Evolutionary conservation across 179 eudicot species (phyloP).

Genomic region (Sideroxylon spinosum): DNA sequence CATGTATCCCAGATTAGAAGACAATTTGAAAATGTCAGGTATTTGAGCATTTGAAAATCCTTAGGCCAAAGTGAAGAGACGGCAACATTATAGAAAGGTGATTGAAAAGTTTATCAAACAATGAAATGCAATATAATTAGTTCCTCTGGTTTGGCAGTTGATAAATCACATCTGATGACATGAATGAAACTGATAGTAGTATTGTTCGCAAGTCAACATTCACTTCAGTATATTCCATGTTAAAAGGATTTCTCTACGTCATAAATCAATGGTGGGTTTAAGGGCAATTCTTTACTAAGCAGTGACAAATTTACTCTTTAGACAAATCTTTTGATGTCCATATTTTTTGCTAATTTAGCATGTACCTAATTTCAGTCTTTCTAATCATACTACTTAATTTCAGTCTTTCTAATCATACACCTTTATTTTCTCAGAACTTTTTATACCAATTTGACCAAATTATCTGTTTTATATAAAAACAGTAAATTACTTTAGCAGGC

Average conservation of each 20-base stretch:
- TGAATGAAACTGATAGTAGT: neutral
- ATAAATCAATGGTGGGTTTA: neutral
- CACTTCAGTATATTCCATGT: neutral
- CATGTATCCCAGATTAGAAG: neutral
- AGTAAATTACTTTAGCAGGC: neutral
- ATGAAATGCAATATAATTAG: neutral
- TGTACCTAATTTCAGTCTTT: neutral
- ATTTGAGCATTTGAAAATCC: neutral
- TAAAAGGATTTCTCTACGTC: neutral
- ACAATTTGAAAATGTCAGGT: neutral
- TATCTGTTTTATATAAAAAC: neutral
- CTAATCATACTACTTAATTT: neutral
- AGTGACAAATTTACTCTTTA: neutral
- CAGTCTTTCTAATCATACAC: neutral
- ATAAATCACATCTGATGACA: neutral
- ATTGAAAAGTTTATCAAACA: neutral
- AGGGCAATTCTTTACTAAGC: neutral
- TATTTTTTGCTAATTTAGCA: neutral
- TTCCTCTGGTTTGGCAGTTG: neutral
- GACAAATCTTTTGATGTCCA: neutral
- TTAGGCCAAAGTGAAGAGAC: conserved; percentile 4
- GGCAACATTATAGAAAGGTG: neutral
- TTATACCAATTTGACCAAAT: neutral
- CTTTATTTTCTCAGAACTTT: neutral
- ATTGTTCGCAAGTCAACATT: no score